A percentile compares a stretch with the other conserved stretches of the same genome.
Conservation (phyloP, 495 filamentous ascomycete genomes). For the Aspergillus asperescens region DNA sequence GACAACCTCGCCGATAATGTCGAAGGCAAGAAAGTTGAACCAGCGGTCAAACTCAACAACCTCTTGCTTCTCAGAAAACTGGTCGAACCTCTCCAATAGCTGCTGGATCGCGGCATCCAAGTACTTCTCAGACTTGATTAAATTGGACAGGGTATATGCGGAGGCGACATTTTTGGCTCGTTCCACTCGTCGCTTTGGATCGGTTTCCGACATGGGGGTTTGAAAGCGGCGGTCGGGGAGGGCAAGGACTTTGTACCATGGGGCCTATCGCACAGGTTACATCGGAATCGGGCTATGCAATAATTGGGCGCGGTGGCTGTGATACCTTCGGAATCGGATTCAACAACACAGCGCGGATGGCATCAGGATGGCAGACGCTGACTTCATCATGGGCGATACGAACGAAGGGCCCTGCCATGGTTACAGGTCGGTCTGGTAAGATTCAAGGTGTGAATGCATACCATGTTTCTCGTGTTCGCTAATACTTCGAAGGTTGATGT, state of each 20-base stretch:
- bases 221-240: conserved; percentile 36
- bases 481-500: not conserved
- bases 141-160: conserved; percentile 35
- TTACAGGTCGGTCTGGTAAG: not conserved
- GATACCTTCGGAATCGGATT: conserved; percentile 23
- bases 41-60: conserved; percentile 37
- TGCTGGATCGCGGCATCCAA: conserved; percentile 31
- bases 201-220: conserved; percentile 39
- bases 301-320: not conserved
- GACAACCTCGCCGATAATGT: conserved; percentile 18
- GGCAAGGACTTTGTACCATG: conserved; percentile 29
- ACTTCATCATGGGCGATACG: conserved; percentile 47
- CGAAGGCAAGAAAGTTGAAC: conserved; percentile 46
- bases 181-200: conserved; percentile 29
- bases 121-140: conserved; percentile 35
- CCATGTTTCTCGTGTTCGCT: not conserved
- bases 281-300: no score
- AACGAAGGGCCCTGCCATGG: conserved; percentile 36
- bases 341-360: conserved; percentile 28
- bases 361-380: conserved; percentile 42
- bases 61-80: conserved; percentile 16
- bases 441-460: not conserved
- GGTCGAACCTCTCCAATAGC: conserved; percentile 27
- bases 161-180: conserved; percentile 31
- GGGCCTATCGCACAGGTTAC: conserved; percentile 19